Evolutionary conservation across 2,329 filamentous ascomycete species (phyloP), one percentile per base, ranked within the genome.

Genomic region (Cladophialophora carrionii): DNA sequence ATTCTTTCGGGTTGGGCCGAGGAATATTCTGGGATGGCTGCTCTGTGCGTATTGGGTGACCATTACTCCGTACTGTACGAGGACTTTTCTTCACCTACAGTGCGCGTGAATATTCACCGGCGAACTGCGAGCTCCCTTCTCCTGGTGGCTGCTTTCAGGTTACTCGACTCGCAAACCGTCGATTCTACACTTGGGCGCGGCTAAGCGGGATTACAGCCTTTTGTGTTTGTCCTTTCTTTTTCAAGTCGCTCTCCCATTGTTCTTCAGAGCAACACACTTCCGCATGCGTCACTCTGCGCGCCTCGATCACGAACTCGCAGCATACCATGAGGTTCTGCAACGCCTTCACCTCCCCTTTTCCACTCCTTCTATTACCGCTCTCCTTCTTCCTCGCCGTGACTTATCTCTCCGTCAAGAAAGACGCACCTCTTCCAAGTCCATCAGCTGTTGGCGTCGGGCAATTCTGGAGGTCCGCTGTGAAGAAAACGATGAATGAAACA

Each of bases 401-500:
- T 24, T 63, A 12, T 48, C 12, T 51, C 41, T 52, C 46, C 10
- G 7, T 46, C 43, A 17, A 29, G 12, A 57, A 24, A 46, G 29
- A 20, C 41, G 41, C 26, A 57, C 31, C 60, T 56, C 29, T 24
- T n/a, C 46, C 12, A 14, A 43, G 12, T 29, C 7, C 49, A n/a
- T 37, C 61, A 20, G 24, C 31, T 49, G n/a, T 62, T 12, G 53
- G 49, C 31, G 2, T 46, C 9, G 22, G 54, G 32, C 26, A 34
- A 4, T 37, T 14, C 20, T 53, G 26, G 43, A 65, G 43, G 20
- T 48, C 41, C 41, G 9, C 57, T 2, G 46, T 51, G 24, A 32
- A 41, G 12, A 64, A 55, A 32, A 2, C 20, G n/a, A 53, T 61
- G 53, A 46, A 54, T 12, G 14, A 53, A 26, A 51, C 46, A 5